Percentiles rank a stretch among this genome's conserved stretches.
phyloP scores from a whole-genome alignment of 371 early-diverging fungal species.

The Blakeslea trispora region DNA sequence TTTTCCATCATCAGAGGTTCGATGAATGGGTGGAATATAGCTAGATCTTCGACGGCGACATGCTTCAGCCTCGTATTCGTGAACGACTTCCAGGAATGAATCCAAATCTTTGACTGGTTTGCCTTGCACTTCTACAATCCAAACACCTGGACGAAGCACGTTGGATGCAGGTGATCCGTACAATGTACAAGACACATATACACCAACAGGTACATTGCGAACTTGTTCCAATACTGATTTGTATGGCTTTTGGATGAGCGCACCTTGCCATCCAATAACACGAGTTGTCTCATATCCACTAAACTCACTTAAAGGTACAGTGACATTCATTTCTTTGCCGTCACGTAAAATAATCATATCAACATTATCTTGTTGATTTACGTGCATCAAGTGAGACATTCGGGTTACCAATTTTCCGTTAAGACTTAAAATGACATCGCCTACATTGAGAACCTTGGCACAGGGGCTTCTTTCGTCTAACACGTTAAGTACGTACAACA shows the following conservation, averaged over 20 bases:
- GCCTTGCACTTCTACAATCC: conserved; percentile 71
- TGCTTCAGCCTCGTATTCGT: conserved; percentile 31
- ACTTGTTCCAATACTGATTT: conserved; percentile 85
- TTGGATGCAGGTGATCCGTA: conserved; percentile 75
- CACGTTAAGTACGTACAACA: conserved; percentile 74
- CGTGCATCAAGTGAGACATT: conserved; percentile 56
- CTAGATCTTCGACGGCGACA: conserved; percentile 34
- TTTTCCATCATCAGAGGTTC: conserved; percentile 11
- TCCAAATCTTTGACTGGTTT: conserved; percentile 48
- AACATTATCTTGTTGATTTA: conserved; percentile 33
- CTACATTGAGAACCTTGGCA: conserved; percentile 69
- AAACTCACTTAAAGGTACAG: conserved; percentile 60
- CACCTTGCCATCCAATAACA: conserved; percentile 88
- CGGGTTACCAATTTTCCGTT: conserved; percentile 70
- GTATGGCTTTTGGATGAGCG: conserved; percentile 79
- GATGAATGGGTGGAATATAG: conserved; percentile 37
- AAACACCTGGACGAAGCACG: conserved; percentile 66
- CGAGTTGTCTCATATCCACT: conserved; percentile 61
- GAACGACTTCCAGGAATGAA: conserved; percentile 51
- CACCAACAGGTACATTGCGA: conserved; percentile 65
- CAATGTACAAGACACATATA: conserved; percentile 75
- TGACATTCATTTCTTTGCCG: conserved; percentile 48
- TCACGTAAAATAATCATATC: conserved; percentile 67
- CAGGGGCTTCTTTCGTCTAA: conserved; percentile 57
- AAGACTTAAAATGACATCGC: conserved; percentile 86